phyloP scores from a whole-genome alignment of 2,329 filamentous ascomycete genomes.

The Penicillium sp. region DNA sequence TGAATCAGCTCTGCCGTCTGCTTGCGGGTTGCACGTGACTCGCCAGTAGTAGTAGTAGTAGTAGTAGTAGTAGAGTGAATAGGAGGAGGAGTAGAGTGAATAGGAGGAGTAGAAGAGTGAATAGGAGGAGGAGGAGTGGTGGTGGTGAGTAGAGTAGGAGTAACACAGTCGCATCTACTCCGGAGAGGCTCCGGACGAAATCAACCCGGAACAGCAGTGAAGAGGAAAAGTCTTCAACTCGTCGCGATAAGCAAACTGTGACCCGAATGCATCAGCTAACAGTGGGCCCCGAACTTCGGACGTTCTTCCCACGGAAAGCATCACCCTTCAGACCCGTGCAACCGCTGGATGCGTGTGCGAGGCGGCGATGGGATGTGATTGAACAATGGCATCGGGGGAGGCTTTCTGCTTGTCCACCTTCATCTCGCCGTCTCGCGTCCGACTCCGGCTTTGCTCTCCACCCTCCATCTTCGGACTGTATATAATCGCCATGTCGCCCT shows the following conservation, averaged over 20 bases:
- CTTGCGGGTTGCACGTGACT: too few species aligned
- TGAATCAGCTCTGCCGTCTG: too few species aligned
- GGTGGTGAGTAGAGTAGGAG: background rate
- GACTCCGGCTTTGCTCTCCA: constrained; percentile 31
- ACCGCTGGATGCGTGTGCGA: too few species aligned
- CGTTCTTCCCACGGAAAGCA: constrained; percentile 21
- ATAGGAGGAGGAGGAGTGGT: too few species aligned
- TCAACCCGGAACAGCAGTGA: constrained; percentile 19
- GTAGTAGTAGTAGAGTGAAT: too few species aligned
- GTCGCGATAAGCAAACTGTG: constrained; percentile 37
- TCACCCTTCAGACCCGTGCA: constrained; percentile 10
- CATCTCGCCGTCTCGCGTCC: constrained; percentile 26
- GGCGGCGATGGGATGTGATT: too few species aligned
- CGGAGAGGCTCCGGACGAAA: constrained; percentile 16
- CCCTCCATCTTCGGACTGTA: constrained; percentile 42
- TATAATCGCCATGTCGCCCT: constrained; percentile 25
- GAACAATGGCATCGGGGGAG: background rate
- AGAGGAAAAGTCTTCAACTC: constrained; percentile 20
- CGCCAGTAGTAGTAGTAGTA: too few species aligned
- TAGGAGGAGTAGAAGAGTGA: too few species aligned
- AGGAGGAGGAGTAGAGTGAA: too few species aligned
- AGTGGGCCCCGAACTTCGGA: constrained; percentile 35
- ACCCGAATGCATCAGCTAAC: constrained; percentile 39
- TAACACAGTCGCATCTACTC: too few species aligned
- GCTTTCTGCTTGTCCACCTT: constrained; percentile 10